Percentiles rank a stretch among this genome's conserved stretches.
These are phyloP conservation scores for Glycine tomentella DNA, from an alignment of 306 rosid genomes.

Conservation along the genomic window DNA sequence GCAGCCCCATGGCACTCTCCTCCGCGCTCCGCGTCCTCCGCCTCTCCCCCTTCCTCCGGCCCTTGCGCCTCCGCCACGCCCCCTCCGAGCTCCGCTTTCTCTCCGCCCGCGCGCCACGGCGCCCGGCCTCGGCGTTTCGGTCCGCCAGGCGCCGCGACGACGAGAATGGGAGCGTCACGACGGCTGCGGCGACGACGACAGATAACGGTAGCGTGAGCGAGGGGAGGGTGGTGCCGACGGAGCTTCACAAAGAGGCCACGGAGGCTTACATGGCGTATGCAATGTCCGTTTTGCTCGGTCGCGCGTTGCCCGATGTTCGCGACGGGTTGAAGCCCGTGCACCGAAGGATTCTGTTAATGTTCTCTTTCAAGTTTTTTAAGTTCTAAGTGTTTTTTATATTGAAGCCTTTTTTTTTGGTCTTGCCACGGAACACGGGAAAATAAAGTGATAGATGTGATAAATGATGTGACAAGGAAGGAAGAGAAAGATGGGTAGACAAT, in stretches of 20 bases:
- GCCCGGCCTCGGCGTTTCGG: not conserved
- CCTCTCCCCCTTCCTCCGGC: slow-evolving; percentile 47
- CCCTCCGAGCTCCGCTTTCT: slow-evolving; percentile 66
- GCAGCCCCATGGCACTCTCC: slow-evolving; percentile 64
- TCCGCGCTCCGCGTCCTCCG: slow-evolving; percentile 72
- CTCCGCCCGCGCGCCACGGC: slow-evolving; percentile 50
- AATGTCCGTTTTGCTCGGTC: slow-evolving; percentile 93
- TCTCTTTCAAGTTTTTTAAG: not conserved
- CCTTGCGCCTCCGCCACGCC: slow-evolving; percentile 46
- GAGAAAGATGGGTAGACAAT: too few species aligned
- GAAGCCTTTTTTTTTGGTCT: too few species aligned
- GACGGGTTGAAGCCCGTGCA: slow-evolving; percentile 98
- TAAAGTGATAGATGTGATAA: too few species aligned
- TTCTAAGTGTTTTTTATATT: not conserved
- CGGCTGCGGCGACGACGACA: slow-evolving; percentile 42
- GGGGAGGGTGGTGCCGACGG: slow-evolving; percentile 63
- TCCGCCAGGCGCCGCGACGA: slow-evolving; percentile 55
- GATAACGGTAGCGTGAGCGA: slow-evolving; percentile 22
- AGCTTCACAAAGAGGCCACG: slow-evolving; percentile 85
- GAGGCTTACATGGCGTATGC: slow-evolving; percentile 94
- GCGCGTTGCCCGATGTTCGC: slow-evolving; percentile 95
- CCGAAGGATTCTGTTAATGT: slow-evolving; percentile 85
- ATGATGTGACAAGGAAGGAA: too few species aligned
- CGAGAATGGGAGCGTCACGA: slow-evolving; percentile 68
- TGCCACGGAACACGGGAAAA: too few species aligned